Percentiles rank a stretch among this genome's conserved stretches.
Conservation (phyloP, 495 filamentous ascomycete genomes). For the Aspergillus kassunensis region DNA sequence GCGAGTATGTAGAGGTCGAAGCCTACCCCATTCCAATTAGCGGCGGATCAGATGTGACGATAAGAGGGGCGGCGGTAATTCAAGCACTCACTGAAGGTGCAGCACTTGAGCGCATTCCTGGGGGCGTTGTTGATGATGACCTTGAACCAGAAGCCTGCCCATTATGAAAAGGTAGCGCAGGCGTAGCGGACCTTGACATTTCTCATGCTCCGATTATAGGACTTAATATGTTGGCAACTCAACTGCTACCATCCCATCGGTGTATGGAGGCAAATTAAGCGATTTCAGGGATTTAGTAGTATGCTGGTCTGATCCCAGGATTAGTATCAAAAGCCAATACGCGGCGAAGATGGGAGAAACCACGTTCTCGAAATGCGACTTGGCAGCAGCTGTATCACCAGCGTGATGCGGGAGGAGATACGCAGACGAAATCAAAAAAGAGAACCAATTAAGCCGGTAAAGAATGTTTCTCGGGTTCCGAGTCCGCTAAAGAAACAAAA, state of each 20-base stretch:
- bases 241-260: conserved; percentile 33
- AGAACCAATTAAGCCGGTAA: background rate
- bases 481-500: background rate
- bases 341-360: conserved; percentile 6
- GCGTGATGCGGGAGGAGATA: background rate
- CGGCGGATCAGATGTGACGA: background rate
- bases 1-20: conserved; percentile 56
- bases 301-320: background rate
- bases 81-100: conserved; percentile 32
- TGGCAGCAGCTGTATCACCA: conserved; percentile 27
- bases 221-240: conserved; percentile 18
- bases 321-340: background rate
- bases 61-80: background rate
- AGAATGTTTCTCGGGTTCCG: background rate
- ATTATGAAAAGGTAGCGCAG: conserved; percentile 54
- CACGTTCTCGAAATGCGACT: conserved; percentile 32
- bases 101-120: conserved; percentile 29
- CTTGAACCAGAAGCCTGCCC: conserved; percentile 35
- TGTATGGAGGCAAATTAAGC: conserved; percentile 11
- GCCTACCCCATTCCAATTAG: conserved; percentile 34
- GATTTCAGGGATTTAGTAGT: background rate
- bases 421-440: conserved; percentile 11
- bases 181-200: conserved; percentile 59
- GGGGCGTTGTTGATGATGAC: conserved; percentile 34
- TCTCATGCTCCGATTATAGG: conserved; percentile 43